phyloP scores from a whole-genome alignment of 2,329 filamentous ascomycete species.

The Mariannaea elegans region DNA sequence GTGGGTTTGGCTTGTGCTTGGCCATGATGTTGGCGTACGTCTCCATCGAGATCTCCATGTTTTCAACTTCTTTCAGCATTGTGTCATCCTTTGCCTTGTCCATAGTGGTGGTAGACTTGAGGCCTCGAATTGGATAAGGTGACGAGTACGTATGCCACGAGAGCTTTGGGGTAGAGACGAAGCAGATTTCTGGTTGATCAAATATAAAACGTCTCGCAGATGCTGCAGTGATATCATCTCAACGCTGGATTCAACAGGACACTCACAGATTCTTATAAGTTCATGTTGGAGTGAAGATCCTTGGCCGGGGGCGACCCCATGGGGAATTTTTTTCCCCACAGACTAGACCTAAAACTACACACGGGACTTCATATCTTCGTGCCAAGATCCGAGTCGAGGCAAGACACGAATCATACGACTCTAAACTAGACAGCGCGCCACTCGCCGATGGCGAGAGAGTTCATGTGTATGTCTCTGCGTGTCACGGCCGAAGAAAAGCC shows the following conservation, averaged over 20 bases:
- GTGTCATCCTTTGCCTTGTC: constrained; percentile 16
- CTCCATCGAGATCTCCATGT: constrained; percentile 9
- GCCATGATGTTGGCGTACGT: constrained; percentile 23
- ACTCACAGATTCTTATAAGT: constrained; percentile 9
- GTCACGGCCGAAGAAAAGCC: background rate
- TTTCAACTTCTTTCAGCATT: constrained; percentile 10
- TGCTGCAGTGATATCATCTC: background rate
- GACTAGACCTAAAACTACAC: constrained; percentile 10
- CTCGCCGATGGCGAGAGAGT: background rate
- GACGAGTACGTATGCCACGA: background rate
- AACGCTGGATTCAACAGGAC: background rate
- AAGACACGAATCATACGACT: background rate
- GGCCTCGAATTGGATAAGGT: background rate
- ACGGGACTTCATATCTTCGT: constrained; percentile 18
- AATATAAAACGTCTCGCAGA: background rate
- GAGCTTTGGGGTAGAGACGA: background rate
- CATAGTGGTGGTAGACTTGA: constrained; percentile 5
- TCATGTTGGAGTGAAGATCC: constrained; percentile 3
- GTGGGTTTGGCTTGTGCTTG: constrained; percentile 21
- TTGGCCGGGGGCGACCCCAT: constrained; percentile 11
- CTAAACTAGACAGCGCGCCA: background rate
- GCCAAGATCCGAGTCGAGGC: background rate
- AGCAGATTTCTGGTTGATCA: background rate
- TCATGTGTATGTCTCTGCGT: background rate
- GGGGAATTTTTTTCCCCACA: constrained; percentile 11